Percentiles rank a stretch among this genome's conserved stretches.
phyloP scores from a whole-genome alignment of 2,329 filamentous ascomycete species.

The Cyphellophora europaea region DNA sequence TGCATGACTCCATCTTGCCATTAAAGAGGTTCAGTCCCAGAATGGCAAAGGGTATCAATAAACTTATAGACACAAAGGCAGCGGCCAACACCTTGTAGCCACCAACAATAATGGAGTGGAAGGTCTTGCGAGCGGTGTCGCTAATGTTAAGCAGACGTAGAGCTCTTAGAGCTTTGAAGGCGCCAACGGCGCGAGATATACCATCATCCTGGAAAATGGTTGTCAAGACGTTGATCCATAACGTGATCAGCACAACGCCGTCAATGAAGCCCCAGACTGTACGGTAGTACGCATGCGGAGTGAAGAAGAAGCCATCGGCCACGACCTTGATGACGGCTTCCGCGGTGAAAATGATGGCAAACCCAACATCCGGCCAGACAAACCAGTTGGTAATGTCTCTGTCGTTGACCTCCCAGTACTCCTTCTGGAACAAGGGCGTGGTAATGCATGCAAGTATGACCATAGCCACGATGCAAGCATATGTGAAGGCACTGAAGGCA shows the following conservation, averaged over 20 bases:
- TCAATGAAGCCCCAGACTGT: conserved; percentile 97
- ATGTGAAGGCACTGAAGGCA: conserved; percentile 84
- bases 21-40: conserved; percentile 92
- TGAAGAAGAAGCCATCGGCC: conserved; percentile 92
- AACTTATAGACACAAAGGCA: conserved; percentile 84
- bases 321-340: conserved; percentile 89
- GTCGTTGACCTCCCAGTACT: conserved; percentile 59
- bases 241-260: conserved; percentile 76
- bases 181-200: conserved; percentile 82
- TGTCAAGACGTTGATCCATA: conserved; percentile 90
- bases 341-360: conserved; percentile 74
- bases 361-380: conserved; percentile 84
- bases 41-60: conserved; percentile 92
- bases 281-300: conserved; percentile 92
- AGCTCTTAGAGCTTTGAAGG: conserved; percentile 92
- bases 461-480: conserved; percentile 91
- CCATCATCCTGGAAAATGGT: conserved; percentile 72
- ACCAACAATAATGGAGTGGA: conserved; percentile 89
- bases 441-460: conserved; percentile 92
- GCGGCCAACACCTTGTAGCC: conserved; percentile 91
- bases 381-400: conserved; percentile 76
- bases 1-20: conserved; percentile 70
- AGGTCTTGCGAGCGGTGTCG: conserved; percentile 89
- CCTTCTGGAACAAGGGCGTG: conserved; percentile 85
- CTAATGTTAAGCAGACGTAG: conserved; percentile 88